Conservation (phyloP, 1,139 yeast species). For the Sugiyamaella novakii region DNA sequence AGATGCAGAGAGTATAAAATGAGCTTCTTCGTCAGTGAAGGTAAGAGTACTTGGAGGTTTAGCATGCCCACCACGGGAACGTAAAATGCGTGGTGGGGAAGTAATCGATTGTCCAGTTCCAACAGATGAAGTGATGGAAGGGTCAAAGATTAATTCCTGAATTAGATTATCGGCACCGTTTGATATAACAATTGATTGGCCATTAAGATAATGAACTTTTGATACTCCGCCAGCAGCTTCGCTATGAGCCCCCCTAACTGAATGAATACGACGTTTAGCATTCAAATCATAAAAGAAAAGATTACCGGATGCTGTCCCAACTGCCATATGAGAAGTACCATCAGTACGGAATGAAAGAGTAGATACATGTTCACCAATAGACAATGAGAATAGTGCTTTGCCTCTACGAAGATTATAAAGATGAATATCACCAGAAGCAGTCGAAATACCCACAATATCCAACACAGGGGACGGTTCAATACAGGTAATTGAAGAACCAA, state of each 20-base stretch:
- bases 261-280: conserved; percentile 70
- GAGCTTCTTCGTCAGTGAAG: conserved; percentile 81
- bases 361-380: conserved; percentile 62
- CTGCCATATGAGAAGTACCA: conserved; percentile 80
- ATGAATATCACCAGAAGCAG: conserved; percentile 64
- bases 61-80: conserved; percentile 97
- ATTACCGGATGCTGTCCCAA: conserved; percentile 81
- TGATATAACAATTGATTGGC: conserved; percentile 90
- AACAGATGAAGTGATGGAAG: conserved; percentile 67
- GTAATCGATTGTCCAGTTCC: conserved; percentile 52
- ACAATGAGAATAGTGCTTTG: conserved; percentile 57
- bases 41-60: conserved; percentile 80
- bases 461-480: conserved; percentile 84
- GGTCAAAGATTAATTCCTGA: conserved; percentile 92
- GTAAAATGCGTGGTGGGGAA: conserved; percentile 86
- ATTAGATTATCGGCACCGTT: conserved; percentile 90
- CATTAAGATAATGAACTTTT: conserved; percentile 74
- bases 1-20: conserved; percentile 83
- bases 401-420: conserved; percentile 74
- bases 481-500: conserved; percentile 52
- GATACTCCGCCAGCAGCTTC: conserved; percentile 82
- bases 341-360: conserved; percentile 90
- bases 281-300: conserved; percentile 82
- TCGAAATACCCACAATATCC: conserved; percentile 80
- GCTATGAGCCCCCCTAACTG: conserved; percentile 67